These are phyloP conservation scores for Amanita exitialis DNA, from an alignment of 768 basidiomycete species.

Conservation along the genomic window DNA sequence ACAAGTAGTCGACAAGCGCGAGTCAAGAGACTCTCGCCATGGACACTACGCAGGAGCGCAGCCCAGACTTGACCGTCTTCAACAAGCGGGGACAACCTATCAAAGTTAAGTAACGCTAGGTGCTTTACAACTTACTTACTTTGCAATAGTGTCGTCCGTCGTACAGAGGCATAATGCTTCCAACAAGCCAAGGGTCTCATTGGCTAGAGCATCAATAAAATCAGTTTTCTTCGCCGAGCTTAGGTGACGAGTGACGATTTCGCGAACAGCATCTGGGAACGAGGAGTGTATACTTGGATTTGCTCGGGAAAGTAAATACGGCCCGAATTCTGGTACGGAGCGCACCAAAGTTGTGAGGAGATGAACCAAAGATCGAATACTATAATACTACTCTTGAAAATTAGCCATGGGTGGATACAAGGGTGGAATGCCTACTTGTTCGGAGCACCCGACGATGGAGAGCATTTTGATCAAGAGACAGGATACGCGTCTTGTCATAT, in stretches of 20 bases:
- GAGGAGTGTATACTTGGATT: slow-evolving; percentile 17
- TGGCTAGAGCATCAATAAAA: slow-evolving; percentile 24
- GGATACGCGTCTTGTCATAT: slow-evolving; percentile 21
- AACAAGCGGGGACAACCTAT: not conserved
- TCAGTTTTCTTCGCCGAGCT: slow-evolving; percentile 19
- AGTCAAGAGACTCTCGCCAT: slow-evolving; percentile 41
- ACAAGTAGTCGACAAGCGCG: slow-evolving; percentile 40
- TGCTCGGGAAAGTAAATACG: slow-evolving; percentile 22
- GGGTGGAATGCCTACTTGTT: slow-evolving; percentile 27
- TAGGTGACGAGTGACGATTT: slow-evolving; percentile 31
- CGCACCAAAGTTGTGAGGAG: slow-evolving; percentile 37
- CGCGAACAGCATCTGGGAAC: slow-evolving; percentile 30
- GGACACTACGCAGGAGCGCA: slow-evolving; percentile 37
- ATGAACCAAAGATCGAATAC: slow-evolving; percentile 42
- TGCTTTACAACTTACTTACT: slow-evolving; percentile 16
- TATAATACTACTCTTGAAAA: slow-evolving; percentile 25
- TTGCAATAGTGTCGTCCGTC: slow-evolving; percentile 30
- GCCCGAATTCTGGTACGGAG: slow-evolving; percentile 37
- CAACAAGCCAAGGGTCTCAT: slow-evolving; percentile 35
- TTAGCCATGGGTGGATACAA: slow-evolving; percentile 8
- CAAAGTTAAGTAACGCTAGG: not conserved
- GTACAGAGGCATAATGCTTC: slow-evolving; percentile 43
- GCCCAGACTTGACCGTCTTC: slow-evolving; percentile 22
- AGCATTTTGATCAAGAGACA: slow-evolving; percentile 30
- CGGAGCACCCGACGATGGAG: slow-evolving; percentile 21